Base-by-base conservation (phyloP, 768 basidiomycete species). In the Cubamyces sp. region DNA sequence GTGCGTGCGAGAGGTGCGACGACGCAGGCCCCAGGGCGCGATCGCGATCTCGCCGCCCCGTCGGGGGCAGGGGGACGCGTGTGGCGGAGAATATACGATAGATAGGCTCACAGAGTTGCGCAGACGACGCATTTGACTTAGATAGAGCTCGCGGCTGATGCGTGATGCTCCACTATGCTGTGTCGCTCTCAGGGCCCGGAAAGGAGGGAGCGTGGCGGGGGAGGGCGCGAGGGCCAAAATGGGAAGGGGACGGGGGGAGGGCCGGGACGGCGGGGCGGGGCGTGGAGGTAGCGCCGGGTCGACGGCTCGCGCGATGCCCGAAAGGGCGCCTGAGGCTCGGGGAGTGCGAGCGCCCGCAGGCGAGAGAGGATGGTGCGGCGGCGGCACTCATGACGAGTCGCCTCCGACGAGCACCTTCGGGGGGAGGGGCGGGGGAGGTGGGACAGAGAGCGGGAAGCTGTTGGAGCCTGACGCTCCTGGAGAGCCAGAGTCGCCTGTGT, bases 371-470 rank as follows among this genome's bases (percentile, higher is more conserved):
- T 15, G 48, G 26, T 26, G 48, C 26, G 28, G 4, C 47, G 9
- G 23, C 4, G 12, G 12, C 23, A 48, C 19, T 23, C 14, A 26
- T 26, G 48, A 15, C 16, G 25, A 19, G 48, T 23, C 54, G 34
- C 60, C 51, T 5, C 61, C 55, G 28, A 59, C 28, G 5, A 42
- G 65, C 37, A 69, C 62, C 56, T 71, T 66, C 4, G 68, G 64
- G 19, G 65, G 70, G 34, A 65, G 66, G 3, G 70, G 70, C 5
- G 70, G 70, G 12, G 68, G 68, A 11, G 60, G 54, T 14, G 54
- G 56, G 5, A 57, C 61, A 9, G 60, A 34, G 19, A 48, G 42
- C 16, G 49, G 40, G 52, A 54, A 34, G 14, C 68, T 60, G 49
- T 62, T 64, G 9, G 43, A 41, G 5, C 49, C 50, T 0, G 34